Conservation (phyloP, 257 asterid genomes). For the Nyctanthes arbortristis region DNA sequence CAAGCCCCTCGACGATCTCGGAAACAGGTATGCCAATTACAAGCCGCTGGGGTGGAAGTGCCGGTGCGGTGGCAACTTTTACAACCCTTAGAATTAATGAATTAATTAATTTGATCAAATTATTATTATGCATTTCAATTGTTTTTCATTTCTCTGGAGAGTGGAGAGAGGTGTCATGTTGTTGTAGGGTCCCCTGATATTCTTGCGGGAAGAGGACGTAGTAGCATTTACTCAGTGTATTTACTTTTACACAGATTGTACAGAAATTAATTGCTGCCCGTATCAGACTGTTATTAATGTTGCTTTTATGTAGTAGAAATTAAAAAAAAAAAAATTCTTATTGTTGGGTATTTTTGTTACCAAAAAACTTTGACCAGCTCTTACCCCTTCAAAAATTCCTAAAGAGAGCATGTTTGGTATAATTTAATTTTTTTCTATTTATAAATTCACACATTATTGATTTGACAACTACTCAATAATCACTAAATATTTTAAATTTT, state of each 20-base stretch:
- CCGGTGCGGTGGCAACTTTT: slow-evolving; percentile 76
- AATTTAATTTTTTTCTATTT: too few species aligned
- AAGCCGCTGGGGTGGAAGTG: slow-evolving; percentile 99
- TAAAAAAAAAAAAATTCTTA: not conserved
- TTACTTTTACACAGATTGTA: slow-evolving; percentile 27
- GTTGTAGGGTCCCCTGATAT: slow-evolving; percentile 21
- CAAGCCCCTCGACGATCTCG: slow-evolving; percentile 40
- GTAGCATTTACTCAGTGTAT: slow-evolving; percentile 33
- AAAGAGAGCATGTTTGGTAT: too few species aligned
- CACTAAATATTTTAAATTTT: too few species aligned
- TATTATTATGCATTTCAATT: not conserved
- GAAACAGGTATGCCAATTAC: slow-evolving; percentile 91
- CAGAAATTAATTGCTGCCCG: slow-evolving; percentile 19
- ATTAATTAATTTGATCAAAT: not conserved
- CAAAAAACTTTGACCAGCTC: too few species aligned
- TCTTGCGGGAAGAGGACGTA: slow-evolving; percentile 14
- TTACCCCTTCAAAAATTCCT: too few species aligned
- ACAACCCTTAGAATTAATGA: slow-evolving; percentile 64
- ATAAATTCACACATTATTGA: too few species aligned
- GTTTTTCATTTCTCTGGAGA: too few species aligned
- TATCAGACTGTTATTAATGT: too few species aligned
- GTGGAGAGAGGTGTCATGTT: slow-evolving; percentile 5
- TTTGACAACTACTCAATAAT: too few species aligned
- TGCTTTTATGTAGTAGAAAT: too few species aligned
- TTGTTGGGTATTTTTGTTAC: too few species aligned